Evolutionary conservation across 768 basidiomycete species (phyloP).

Genomic region (Punctularia strigosozonata): DNA sequence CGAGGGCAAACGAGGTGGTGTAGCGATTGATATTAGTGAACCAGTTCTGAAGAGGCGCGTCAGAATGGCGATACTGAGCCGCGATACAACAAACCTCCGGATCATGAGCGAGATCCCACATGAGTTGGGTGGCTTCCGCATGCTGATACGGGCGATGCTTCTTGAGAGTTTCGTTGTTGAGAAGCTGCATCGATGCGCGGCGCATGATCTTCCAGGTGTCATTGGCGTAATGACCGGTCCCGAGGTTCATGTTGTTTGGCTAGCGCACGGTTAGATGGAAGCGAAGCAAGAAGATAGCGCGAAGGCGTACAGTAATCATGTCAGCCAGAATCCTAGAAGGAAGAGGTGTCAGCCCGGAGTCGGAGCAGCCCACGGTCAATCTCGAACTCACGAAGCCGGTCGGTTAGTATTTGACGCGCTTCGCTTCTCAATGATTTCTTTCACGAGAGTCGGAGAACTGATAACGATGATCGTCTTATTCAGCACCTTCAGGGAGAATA

Average conservation of each 20-base stretch:
- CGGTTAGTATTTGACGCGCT: slow-evolving; percentile 14
- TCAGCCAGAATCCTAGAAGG: no score
- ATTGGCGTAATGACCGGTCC: no score
- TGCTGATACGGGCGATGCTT: slow-evolving; percentile 15
- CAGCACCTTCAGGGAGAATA: slow-evolving; percentile 16
- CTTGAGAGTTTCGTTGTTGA: slow-evolving; percentile 8
- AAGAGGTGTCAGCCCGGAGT: slow-evolving; percentile 8
- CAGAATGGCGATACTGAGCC: not conserved
- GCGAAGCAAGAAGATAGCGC: slow-evolving; percentile 6
- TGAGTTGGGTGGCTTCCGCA: slow-evolving; percentile 19
- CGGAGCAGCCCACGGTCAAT: slow-evolving; percentile 13
- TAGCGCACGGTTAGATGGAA: no score
- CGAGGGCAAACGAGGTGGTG: slow-evolving; percentile 19
- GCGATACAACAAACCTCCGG: slow-evolving; percentile 12
- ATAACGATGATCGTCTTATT: slow-evolving; percentile 14
- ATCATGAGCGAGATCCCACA: slow-evolving; percentile 16
- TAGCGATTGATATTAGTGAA: slow-evolving; percentile 18
- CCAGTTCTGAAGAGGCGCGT: slow-evolving; percentile 15
- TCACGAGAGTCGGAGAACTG: slow-evolving; percentile 10
- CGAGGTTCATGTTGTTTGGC: no score
- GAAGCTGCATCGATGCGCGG: not conserved
- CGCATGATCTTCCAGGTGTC: not conserved
- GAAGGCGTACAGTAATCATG: slow-evolving; percentile 6
- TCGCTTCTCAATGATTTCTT: slow-evolving; percentile 18
- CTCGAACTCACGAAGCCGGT: slow-evolving; percentile 11